Base-by-base conservation (phyloP, 176 grass and related monocot species). In the Puccinellia tenuiflora region DNA sequence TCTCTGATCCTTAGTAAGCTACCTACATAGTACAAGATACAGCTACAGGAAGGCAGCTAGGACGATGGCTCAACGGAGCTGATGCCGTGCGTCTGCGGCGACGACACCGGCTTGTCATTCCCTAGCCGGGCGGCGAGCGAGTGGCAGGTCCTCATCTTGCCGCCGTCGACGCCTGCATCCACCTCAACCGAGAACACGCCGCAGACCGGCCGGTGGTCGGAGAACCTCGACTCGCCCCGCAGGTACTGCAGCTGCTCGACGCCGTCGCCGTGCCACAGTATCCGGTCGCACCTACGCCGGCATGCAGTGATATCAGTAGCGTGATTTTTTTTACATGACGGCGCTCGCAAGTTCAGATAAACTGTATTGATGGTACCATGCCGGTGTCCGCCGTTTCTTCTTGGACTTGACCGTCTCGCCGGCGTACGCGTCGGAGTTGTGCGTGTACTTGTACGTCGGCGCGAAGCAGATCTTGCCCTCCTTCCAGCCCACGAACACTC, bases 381-480 rank as follows among this genome's bases (percentile, higher is more conserved):
- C 93, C 1, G 93, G 93, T 33, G 96, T 98, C 46, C 96, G 82
- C 46, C 93, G 85, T 51, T 98, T 98, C 85, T 93, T 93, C 91
- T 98, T 98, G 5, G 96, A 98, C 45, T 95, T 98, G 18, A 84
- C 87, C 2, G 85, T 98, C 86, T 98, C 96, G 51, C 96, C 96
- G 6, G 93, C 87, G 54, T 98, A 98, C 0, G 89, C 85, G 77
- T 98, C 96, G 13, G 96, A 98, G 91, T 98, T 96, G 16, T 92
- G 87, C 20, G 96, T 88, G 85, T 96, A 98, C 56, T 98, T 98
- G 91, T 98, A 98, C 67, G 96, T 98, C 40, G 96, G 96, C 67
- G 93, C 96, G 63, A 98, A 98, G 87, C 63, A 79, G 85, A 98
- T 95, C 85, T 91, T 93, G 24, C 96, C 96, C 80, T 98, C 93